A percentile compares a stretch with the other conserved stretches of the same genome.
Conservation (phyloP, 2,329 filamentous ascomycete genomes). For the Lomentospora prolificans region DNA sequence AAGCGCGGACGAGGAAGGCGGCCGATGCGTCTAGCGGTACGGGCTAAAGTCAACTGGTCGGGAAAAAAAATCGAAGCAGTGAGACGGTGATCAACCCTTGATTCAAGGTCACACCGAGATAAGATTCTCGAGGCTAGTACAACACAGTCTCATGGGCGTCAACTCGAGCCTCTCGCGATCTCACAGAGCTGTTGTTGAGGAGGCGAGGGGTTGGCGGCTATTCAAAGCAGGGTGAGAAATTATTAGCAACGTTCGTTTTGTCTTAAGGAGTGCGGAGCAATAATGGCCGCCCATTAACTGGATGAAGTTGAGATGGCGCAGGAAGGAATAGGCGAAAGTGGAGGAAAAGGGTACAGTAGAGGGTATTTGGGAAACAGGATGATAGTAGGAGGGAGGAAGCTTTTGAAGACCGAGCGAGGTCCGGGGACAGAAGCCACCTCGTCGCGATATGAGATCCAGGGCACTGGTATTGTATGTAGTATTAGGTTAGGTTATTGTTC, state of each 20-base stretch:
- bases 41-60: too few relatives aligned
- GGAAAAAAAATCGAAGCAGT: too few relatives aligned
- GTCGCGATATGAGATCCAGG: constrained; percentile 3
- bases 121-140: not conserved
- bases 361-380: not conserved
- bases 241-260: not conserved
- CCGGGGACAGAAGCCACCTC: not conserved
- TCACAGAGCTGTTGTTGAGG: not conserved
- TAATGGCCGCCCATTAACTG: not conserved
- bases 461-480: not conserved
- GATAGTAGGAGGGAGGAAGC: not conserved
- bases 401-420: not conserved
- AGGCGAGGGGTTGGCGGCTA: not conserved
- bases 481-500: not conserved
- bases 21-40: too few relatives aligned
- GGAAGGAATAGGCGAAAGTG: constrained; percentile 1
- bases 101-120: not conserved
- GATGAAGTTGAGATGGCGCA: not conserved
- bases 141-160: not conserved
- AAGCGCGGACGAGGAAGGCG: not conserved
- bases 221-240: not conserved
- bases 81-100: too few relatives aligned
- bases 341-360: not conserved
- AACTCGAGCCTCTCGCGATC: not conserved
- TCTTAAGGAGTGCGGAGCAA: not conserved